Evolutionary conservation across 148 eudicot genomes (phyloP).

Genomic region (Rhododendron vialii): DNA sequence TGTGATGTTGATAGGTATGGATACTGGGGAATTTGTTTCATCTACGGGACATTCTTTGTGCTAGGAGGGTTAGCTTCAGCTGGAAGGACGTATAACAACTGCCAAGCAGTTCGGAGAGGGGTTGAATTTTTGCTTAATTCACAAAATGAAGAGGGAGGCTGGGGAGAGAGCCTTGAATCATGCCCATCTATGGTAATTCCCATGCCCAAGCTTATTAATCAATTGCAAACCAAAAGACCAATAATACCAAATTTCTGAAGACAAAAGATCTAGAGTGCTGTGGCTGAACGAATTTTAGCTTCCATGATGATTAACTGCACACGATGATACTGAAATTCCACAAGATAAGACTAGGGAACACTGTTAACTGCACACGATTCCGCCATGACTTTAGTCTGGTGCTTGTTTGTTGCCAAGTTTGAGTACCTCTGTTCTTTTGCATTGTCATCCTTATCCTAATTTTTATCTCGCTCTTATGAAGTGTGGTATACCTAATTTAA

Average conservation of each 20-base stretch:
- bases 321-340: no score
- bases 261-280: no score
- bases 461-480: no score
- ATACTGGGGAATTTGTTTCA: not conserved
- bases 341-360: not conserved
- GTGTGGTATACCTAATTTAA: no score
- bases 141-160: not conserved
- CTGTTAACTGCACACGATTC: not conserved
- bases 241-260: no score
- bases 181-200: not conserved
- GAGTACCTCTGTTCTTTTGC: no score
- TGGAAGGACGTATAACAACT: not conserved
- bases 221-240: not conserved
- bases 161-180: slow-evolving; percentile 4
- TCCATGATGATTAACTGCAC: no score
- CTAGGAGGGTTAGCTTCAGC: not conserved
- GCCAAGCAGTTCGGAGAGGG: not conserved
- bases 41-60: not conserved
- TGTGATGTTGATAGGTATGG: not conserved
- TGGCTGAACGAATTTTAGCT: no score
- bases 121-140: not conserved
- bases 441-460: no score
- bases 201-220: not conserved
- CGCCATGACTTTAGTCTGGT: no score
- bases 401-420: not conserved